Conservation (phyloP, 2,329 filamentous ascomycete genomes). For the Stagonosporopsis rhizophila region DNA sequence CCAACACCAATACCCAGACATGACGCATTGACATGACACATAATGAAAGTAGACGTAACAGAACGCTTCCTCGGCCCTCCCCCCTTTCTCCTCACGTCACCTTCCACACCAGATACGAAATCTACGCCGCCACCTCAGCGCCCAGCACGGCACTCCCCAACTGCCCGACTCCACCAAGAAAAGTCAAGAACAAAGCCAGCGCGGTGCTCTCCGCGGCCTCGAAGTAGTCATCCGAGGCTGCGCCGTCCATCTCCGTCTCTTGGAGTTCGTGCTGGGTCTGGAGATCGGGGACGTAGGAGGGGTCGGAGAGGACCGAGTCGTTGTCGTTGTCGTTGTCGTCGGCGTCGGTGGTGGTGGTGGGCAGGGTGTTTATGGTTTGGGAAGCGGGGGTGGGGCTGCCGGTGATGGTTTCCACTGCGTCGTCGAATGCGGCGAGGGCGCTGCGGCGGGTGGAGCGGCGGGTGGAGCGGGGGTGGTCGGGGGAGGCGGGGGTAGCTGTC, state of each 20-base stretch:
- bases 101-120: neutral
- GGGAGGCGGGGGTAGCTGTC: neutral
- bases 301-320: conserved; percentile 14
- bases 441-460: conserved; percentile 8
- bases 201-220: conserved; percentile 47
- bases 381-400: neutral
- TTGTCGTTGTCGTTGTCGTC: neutral
- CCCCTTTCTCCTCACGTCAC: no score
- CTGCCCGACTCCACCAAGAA: conserved; percentile 46
- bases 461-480: neutral
- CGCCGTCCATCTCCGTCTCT: conserved; percentile 43
- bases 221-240: conserved; percentile 31
- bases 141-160: conserved; percentile 44
- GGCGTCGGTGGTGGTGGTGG: neutral
- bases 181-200: conserved; percentile 43
- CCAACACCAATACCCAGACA: no score
- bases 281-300: conserved; percentile 36
- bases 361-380: conserved; percentile 2
- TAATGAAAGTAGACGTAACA: no score
- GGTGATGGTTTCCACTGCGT: conserved; percentile 6
- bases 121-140: conserved; percentile 41
- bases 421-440: conserved; percentile 15
- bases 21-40: no score
- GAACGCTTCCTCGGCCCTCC: no score
- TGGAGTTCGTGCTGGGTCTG: conserved; percentile 31